Conservation (phyloP, 768 basidiomycete genomes). For the Clitopilus passeckerianus region DNA sequence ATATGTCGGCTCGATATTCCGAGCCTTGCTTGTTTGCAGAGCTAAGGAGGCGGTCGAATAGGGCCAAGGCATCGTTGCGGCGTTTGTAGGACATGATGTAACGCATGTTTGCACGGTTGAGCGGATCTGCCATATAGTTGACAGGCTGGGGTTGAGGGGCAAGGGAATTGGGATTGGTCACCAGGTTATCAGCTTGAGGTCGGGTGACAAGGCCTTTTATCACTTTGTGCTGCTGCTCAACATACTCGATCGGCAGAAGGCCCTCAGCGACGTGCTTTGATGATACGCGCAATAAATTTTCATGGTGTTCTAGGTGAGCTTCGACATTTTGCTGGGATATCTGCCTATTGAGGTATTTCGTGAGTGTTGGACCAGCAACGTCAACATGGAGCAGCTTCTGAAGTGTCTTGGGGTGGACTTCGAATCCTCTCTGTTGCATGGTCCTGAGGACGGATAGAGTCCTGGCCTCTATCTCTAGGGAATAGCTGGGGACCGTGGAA, state of each 20-base stretch:
- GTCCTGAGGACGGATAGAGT: conserved; percentile 36
- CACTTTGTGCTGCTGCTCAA: not conserved
- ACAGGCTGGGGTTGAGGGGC: not conserved
- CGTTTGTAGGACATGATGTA: not conserved
- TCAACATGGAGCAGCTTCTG: conserved; percentile 41
- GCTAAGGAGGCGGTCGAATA: not conserved
- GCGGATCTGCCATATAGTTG: not conserved
- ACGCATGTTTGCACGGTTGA: not conserved
- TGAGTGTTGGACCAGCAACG: conserved; percentile 45
- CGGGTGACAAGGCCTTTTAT: not conserved
- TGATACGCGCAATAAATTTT: conserved; percentile 43
- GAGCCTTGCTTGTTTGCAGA: conserved; percentile 6
- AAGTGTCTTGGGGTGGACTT: conserved; percentile 28
- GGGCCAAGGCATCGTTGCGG: not conserved
- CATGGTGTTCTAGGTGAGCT: conserved; percentile 38
- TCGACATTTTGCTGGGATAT: conserved; percentile 35
- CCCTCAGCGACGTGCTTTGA: conserved; percentile 29
- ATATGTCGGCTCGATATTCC: conserved; percentile 30
- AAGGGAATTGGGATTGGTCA: not conserved
- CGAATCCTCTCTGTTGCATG: conserved; percentile 20
- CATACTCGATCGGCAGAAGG: not conserved
- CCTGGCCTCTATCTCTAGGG: conserved; percentile 31
- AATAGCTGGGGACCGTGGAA: conserved; percentile 32
- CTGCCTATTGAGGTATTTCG: conserved; percentile 37
- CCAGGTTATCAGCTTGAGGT: no score